Base-by-base conservation (phyloP, 352 stramenopile species). In the Globisporangium uncinulatum region DNA sequence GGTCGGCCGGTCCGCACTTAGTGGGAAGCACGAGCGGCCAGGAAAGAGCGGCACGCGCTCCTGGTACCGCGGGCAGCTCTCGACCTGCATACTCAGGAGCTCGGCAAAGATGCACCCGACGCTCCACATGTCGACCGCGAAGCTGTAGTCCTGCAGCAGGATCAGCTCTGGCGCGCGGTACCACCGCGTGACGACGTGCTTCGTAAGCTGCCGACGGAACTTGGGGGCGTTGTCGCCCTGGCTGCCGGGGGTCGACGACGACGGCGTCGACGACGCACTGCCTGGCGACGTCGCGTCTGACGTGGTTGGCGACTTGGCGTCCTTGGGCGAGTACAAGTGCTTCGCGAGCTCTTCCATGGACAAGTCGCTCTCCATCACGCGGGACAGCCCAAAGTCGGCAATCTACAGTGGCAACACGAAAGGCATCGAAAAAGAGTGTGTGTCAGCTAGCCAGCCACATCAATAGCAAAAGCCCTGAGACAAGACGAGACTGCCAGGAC, bases 81-180 rank as follows among this genome's bases (percentile, higher is more conserved):
- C 83, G 3, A 89, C 79, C 72, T 95, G 85, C 85, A 95, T 95
- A 53, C 83, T 95, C 36, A 95, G 54, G 8, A 95, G 65, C 60
- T 95, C 85, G 9, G 79, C 85, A 57, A 95, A 92, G 69, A 95
- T 95, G 79, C 97, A 99, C 9, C 97, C 97, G 46, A 99, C 68
- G 51, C 94, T 98, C 97, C 97, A 99, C 82, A 99, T 98, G 71
- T 99, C 97, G 60, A 99, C 98, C 11, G 95, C 89, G 47, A 95
- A 94, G 54, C 82, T 93, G 73, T 99, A 99, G 48, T 96, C 79
- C 59, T 98, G 91, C 45, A 98, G 92, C 39, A 98, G 67, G 68
- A 99, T 99, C 4, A 99, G 80, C 69, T 99, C 96, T 3, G 96
- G 96, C 0, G 88, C 89, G 39, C 96, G 79, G 73, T 99, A 99